phyloP scores from a whole-genome alignment of 495 filamentous ascomycete species.

The Oleoguttula mirabilis region DNA sequence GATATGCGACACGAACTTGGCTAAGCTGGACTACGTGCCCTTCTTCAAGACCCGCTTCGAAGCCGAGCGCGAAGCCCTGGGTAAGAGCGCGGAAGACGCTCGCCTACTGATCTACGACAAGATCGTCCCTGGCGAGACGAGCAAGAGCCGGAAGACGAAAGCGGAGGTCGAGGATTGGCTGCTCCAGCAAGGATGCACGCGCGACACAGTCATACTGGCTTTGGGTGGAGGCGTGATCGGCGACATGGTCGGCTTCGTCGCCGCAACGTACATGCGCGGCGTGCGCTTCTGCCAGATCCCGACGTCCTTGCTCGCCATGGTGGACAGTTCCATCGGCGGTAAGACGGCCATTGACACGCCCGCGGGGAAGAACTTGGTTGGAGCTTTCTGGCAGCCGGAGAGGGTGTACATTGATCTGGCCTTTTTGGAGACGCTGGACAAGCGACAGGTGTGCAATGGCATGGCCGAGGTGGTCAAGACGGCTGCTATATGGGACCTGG shows the following conservation, averaged over 20 bases:
- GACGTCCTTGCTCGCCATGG: slow-evolving; percentile 90
- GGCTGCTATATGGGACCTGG: slow-evolving; percentile 85
- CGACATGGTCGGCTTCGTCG: slow-evolving; percentile 93
- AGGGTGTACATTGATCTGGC: slow-evolving; percentile 88
- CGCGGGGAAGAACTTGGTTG: slow-evolving; percentile 93
- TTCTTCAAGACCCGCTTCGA: slow-evolving; percentile 63
- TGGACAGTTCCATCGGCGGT: slow-evolving; percentile 94
- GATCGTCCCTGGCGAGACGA: slow-evolving; percentile 82
- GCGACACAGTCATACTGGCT: slow-evolving; percentile 89
- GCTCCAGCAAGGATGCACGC: slow-evolving; percentile 77
- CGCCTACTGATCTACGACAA: slow-evolving; percentile 69
- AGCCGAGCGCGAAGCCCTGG: slow-evolving; percentile 7
- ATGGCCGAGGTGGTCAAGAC: slow-evolving; percentile 89
- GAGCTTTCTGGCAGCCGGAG: slow-evolving; percentile 90
- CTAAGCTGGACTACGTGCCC: slow-evolving; percentile 58
- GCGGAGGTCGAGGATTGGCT: slow-evolving; percentile 97
- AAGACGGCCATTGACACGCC: slow-evolving; percentile 98
- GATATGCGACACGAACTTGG: slow-evolving; percentile 90
- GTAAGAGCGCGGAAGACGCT: slow-evolving; percentile 28
- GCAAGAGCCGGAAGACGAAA: slow-evolving; percentile 85
- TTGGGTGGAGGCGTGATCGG: slow-evolving; percentile 97
- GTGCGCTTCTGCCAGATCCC: slow-evolving; percentile 94
- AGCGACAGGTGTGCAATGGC: slow-evolving; percentile 92
- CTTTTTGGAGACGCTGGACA: slow-evolving; percentile 84
- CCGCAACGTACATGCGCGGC: slow-evolving; percentile 95